Conservation (phyloP, 306 rosid genomes). For the Fragaria vesca region DNA sequence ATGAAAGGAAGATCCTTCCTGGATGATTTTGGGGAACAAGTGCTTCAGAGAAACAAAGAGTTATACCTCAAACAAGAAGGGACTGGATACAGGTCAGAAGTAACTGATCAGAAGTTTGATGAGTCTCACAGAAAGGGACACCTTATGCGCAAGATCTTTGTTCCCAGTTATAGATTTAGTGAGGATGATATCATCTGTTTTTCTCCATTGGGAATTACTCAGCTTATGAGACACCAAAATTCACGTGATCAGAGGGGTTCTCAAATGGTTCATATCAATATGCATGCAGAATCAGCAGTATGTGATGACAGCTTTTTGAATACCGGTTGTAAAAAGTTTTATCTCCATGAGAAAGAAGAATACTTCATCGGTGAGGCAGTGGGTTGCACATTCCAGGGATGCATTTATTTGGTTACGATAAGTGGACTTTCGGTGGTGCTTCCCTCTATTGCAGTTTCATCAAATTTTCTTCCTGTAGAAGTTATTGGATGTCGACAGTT, state of each 20-base stretch:
- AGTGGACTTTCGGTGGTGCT: conserved; percentile 72
- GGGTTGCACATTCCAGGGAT: conserved; percentile 82
- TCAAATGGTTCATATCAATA: conserved; percentile 65
- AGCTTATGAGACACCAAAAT: conserved; percentile 46
- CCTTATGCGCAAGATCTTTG: conserved; percentile 58
- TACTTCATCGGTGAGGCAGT: conserved; percentile 65
- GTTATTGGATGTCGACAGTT: conserved; percentile 54
- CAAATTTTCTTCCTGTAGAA: conserved; percentile 64
- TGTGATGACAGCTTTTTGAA: conserved; percentile 63
- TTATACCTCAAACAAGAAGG: conserved; percentile 34
- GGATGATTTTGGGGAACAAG: conserved; percentile 33
- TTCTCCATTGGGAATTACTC: conserved; percentile 84
- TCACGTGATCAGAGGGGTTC: conserved; percentile 39
- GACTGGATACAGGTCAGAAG: conserved; percentile 36
- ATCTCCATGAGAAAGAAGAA: conserved; percentile 50
- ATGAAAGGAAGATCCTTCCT: conserved; percentile 26
- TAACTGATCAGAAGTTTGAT: conserved; percentile 34
- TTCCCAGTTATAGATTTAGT: conserved; percentile 52
- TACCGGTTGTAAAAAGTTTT: conserved; percentile 33
- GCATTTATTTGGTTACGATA: conserved; percentile 76
- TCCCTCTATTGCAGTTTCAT: conserved; percentile 65
- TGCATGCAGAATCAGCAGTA: conserved; percentile 47
- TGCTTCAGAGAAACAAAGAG: conserved; percentile 34
- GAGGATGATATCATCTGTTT: conserved; percentile 65
- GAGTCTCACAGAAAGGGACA: conserved; percentile 44